A percentile compares a stretch with the other conserved stretches of the same genome.
Evolutionary conservation across 2,329 filamentous ascomycete species (phyloP).

Genomic region (Neospermospora avenae): DNA sequence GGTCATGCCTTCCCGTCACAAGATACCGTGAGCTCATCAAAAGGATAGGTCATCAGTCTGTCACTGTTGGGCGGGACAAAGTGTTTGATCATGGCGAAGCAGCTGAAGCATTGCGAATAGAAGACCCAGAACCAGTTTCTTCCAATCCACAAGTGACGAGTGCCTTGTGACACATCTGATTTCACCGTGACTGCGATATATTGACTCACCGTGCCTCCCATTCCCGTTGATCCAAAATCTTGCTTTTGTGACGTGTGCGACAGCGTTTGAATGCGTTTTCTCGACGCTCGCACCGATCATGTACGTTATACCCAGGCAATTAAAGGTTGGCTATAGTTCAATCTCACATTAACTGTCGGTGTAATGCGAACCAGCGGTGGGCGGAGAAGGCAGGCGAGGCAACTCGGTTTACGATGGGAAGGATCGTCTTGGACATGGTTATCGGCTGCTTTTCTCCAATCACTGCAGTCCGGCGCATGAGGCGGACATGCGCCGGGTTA

Average conservation of each 20-base stretch:
- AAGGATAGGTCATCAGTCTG: neutral
- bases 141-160: neutral
- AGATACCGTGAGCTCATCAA: neutral
- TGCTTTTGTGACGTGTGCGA: conserved; percentile 3
- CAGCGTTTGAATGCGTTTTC: neutral
- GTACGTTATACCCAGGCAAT: too few species aligned
- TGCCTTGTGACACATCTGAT: neutral
- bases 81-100: neutral
- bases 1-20: neutral
- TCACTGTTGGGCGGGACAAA: neutral
- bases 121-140: neutral
- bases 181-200: neutral
- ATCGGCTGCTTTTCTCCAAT: neutral
- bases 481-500: neutral
- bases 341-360: conserved; percentile 1
- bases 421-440: neutral
- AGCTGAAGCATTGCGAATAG: conserved; percentile 5
- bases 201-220: neutral
- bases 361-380: conserved; percentile 2
- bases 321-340: neutral
- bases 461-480: neutral
- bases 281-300: neutral
- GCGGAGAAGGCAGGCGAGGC: neutral
- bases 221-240: neutral
- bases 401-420: neutral